Evolutionary conservation across 768 basidiomycete species (phyloP), one percentile per base, ranked within the genome.

Genomic region (Xerocomus potaroensis): DNA sequence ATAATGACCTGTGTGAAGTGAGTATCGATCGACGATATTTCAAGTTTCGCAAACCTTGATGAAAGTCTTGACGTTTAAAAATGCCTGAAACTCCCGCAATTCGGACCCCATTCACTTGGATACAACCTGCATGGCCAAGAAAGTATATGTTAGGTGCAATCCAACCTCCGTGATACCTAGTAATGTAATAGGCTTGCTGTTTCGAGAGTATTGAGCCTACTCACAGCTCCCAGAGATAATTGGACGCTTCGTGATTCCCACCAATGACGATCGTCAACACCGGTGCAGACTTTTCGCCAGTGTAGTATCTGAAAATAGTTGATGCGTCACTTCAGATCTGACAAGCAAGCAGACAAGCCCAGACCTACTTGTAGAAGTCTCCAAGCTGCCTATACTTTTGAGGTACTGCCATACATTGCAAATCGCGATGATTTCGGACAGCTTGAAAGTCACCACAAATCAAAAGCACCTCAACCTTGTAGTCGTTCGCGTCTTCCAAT

Each of bases 361-460:
- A 19, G 43, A 43, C 58, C 44, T 68, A 87, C 85, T 81, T 84
- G 70, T 90, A 73, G 61, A 98, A 99, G 35, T 83, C 83, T 24
- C 90, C 88, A 41, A 98, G 72, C 21, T 77, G 69, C 52, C 83
- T 84, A 68, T 93, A 97, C 66, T 96, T 97, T 53, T 78, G 71
- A 0, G 95, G 95, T 2, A 91, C 91, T 18, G 94, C 85, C 83
- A 99, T 90, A 52, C 84, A 87, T 59, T 86, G 78, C 34, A 96
- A 74, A 69, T 99, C 95, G 45, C 79, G 72, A 48, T 77, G 71
- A 57, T 96, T 94, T 23, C 96, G 76, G 39, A 96, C 75, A 15
- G 96, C 94, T 67, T 96, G 83, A 58, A 99, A 98, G 69, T 99
- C 96, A 11, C 96, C 96, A 48, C 95, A 97, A 23, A 97, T 84